phyloP scores from a whole-genome alignment of 2,329 filamentous ascomycete genomes.

The Elsinoe fawcettii region DNA sequence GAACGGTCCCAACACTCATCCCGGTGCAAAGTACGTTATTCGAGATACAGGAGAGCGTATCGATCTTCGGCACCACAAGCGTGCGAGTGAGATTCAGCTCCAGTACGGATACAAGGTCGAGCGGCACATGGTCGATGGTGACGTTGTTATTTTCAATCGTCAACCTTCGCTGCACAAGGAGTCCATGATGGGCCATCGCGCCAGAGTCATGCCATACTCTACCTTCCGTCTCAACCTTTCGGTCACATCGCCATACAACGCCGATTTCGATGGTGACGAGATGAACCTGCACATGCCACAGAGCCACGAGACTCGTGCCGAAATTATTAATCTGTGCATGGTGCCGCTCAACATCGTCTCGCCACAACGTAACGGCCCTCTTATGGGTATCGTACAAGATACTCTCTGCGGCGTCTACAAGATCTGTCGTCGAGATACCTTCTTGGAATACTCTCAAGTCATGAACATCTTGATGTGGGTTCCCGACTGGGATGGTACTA shows the following conservation, averaged over 20 bases:
- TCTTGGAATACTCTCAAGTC: slow-evolving; percentile 80
- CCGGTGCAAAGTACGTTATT: slow-evolving; percentile 93
- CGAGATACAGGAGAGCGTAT: slow-evolving; percentile 89
- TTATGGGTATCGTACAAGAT: slow-evolving; percentile 99
- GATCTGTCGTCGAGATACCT: slow-evolving; percentile 84
- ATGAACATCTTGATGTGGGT: slow-evolving; percentile 99
- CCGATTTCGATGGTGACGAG: slow-evolving; percentile 99
- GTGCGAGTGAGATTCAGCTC: slow-evolving; percentile 73
- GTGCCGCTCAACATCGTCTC: slow-evolving; percentile 99
- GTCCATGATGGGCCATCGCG: slow-evolving; percentile 99
- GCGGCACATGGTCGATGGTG: slow-evolving; percentile 88
- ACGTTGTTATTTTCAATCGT: slow-evolving; percentile 99
- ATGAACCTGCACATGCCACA: slow-evolving; percentile 99
- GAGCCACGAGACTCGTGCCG: slow-evolving; percentile 90
- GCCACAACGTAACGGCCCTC: slow-evolving; percentile 86
- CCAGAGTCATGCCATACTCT: slow-evolving; percentile 97
- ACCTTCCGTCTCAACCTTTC: slow-evolving; percentile 97
- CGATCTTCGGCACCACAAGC: slow-evolving; percentile 87
- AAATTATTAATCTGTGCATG: slow-evolving; percentile 89
- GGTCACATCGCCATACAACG: slow-evolving; percentile 97
- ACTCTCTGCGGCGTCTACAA: slow-evolving; percentile 96
- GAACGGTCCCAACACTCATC: slow-evolving; percentile 90
- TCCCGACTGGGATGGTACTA: slow-evolving; percentile 91
- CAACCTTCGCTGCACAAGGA: slow-evolving; percentile 99
- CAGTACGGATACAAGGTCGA: slow-evolving; percentile 99